Evolutionary conservation across 2,329 filamentous ascomycete genomes (phyloP).

Genomic region (Nothophaeocryptopus gaeumannii): DNA sequence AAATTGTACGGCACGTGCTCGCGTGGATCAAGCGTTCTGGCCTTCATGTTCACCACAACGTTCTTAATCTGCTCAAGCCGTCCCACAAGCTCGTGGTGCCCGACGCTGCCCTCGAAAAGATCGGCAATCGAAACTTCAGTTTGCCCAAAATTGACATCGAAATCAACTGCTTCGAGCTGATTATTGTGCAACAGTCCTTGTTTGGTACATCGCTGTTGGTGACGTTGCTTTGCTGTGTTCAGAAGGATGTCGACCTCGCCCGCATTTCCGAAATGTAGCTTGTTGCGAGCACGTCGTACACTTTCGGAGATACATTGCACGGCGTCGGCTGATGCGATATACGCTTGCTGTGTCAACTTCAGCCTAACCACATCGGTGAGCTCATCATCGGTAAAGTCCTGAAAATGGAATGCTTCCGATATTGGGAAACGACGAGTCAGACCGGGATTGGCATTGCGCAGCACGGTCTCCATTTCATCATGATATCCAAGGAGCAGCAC

Average conservation of each 20-base stretch:
- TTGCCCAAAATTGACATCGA: constrained; percentile 60
- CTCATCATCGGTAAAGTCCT: too few species aligned
- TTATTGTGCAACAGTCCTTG: constrained; percentile 25
- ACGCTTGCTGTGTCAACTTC: too few species aligned
- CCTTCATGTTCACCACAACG: too few species aligned
- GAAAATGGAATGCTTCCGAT: neutral
- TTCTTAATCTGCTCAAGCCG: constrained; percentile 58
- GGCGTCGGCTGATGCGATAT: too few species aligned
- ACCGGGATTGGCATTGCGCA: constrained; percentile 49
- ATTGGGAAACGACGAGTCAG: neutral
- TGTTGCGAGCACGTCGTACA: constrained; percentile 60
- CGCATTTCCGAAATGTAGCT: constrained; percentile 68
- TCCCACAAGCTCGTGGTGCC: constrained; percentile 54
- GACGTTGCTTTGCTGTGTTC: too few species aligned
- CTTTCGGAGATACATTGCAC: too few species aligned
- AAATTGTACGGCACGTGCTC: too few species aligned
- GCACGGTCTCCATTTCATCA: constrained; percentile 68
- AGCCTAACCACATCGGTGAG: too few species aligned
- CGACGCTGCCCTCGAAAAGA: constrained; percentile 60
- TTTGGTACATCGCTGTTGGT: constrained; percentile 51
- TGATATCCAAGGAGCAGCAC: constrained; percentile 70
- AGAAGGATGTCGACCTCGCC: constrained; percentile 71
- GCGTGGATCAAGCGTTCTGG: too few species aligned
- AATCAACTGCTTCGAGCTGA: constrained; percentile 53
- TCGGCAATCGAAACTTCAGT: constrained; percentile 49